A percentile compares a stretch with the other conserved stretches of the same genome.
phyloP scores from a whole-genome alignment of 2,329 filamentous ascomycete genomes.

The Hymenoscyphus infarciens region DNA sequence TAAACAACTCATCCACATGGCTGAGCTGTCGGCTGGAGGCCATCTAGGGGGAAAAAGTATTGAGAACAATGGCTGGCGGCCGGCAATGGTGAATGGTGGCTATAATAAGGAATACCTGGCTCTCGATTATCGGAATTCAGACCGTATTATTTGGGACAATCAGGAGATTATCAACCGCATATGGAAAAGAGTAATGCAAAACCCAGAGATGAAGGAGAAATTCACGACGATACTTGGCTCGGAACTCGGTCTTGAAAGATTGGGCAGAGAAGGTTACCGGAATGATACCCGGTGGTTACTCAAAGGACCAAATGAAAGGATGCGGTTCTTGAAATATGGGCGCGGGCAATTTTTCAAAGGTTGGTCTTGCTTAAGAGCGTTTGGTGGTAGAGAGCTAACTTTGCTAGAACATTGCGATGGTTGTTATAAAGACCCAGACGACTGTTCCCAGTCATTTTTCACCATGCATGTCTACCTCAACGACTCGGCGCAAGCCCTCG shows the following conservation, averaged over 20 bases:
- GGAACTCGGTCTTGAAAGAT: background rate
- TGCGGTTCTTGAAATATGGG: conserved; percentile 72
- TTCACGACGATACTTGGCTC: conserved; percentile 29
- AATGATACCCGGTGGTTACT: background rate
- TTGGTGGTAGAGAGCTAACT: conserved; percentile 18
- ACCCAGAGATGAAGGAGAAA: conserved; percentile 41
- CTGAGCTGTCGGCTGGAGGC: conserved; percentile 45
- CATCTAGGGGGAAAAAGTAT: conserved; percentile 28
- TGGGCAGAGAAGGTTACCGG: background rate
- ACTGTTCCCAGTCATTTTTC: conserved; percentile 38
- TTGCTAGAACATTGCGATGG: conserved; percentile 62
- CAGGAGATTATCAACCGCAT: conserved; percentile 58
- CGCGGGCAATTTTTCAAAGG: conserved; percentile 68
- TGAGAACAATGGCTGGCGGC: conserved; percentile 52
- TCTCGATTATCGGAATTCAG: conserved; percentile 61
- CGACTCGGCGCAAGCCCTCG: conserved; percentile 43
- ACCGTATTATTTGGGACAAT: conserved; percentile 72
- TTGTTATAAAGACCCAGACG: conserved; percentile 44
- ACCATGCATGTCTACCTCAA: conserved; percentile 56
- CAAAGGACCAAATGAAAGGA: conserved; percentile 61
- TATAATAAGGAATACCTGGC: conserved; percentile 54
- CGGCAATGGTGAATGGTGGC: conserved; percentile 66
- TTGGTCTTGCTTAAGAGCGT: conserved; percentile 19
- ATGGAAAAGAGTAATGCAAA: conserved; percentile 55
- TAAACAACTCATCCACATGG: conserved; percentile 46